Base-by-base conservation (phyloP, 768 basidiomycete genomes). In the Dentipellis sp. region DNA sequence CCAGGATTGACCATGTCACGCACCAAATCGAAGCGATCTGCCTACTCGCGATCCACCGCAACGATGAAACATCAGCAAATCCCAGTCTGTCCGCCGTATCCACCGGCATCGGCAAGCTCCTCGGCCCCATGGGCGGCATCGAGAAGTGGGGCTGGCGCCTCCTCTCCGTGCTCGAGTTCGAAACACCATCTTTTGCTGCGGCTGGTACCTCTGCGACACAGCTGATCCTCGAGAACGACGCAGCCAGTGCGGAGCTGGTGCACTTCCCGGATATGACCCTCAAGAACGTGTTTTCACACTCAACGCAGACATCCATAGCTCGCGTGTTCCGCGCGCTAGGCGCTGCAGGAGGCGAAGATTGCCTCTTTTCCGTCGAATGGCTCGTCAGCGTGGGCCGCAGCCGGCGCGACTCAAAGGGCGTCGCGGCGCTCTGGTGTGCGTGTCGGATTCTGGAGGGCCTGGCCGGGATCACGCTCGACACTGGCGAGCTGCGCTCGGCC, bases 121-220 rank as follows among this genome's bases (percentile, higher is more conserved):
- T 95, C 1, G 93, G 93, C 3, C 86, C 92, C 1, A 78, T 73
- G 0, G 91, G 92, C 6, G 86, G 88, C 0, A 82, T 97, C 16
- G 92, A 97, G 63, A 84, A 84, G 67, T 98, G 94, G 95, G 90
- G 92, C 4, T 93, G 88, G 86, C 80, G 81, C 50, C 65, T 99
- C 4, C 75, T 98, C 29, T 79, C 81, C 0, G 89, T 87, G n/a
- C 71, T 97, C 39, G 85, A 92, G 61, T 82, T 98, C 56, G 71
- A 68, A 2, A 74, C 75, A 59, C 86, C 78, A n/a, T 68, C 74
- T 8, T 67, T 81, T 51, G 68, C 73, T 6, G 66, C 79, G 10
- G 74, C 79, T 12, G 71, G 73, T 54, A 69, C 75, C 3, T 76
- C 82, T 4, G 68, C 74, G 2, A 78, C 77, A 0, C 82, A 78